Evolutionary conservation across 139 green algal genomes (phyloP).

Genomic region (Desmodesmus armatus): DNA sequence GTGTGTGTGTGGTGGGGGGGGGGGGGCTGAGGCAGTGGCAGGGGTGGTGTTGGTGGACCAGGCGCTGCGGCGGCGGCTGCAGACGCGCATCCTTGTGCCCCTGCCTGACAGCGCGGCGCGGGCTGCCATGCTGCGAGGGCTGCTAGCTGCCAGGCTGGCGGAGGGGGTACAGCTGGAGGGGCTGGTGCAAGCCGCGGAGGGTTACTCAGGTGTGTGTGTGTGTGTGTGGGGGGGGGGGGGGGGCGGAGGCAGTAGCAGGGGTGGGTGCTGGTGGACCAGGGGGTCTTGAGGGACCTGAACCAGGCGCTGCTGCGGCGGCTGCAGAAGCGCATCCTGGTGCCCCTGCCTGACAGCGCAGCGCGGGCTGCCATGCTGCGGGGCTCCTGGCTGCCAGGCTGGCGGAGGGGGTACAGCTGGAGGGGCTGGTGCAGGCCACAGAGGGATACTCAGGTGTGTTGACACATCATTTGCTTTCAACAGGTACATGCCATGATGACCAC

Average conservation of each 20-base stretch:
- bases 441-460: slow-evolving; percentile 56
- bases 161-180: slow-evolving; percentile 46
- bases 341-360: slow-evolving; percentile 77
- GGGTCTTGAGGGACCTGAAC: background rate
- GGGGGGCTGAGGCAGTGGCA: no score
- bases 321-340: slow-evolving; percentile 97
- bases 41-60: no score
- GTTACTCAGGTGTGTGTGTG: slow-evolving; percentile 58
- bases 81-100: slow-evolving; percentile 97
- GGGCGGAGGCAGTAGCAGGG: background rate
- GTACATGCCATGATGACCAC: no score
- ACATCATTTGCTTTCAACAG: background rate
- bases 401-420: slow-evolving; percentile 45
- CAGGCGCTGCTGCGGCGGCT: slow-evolving; percentile 90
- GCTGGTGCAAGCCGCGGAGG: slow-evolving; percentile 54
- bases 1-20: no score
- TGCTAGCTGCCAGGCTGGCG: slow-evolving; percentile 51
- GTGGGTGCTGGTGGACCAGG: background rate
- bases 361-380: slow-evolving; percentile 78
- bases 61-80: slow-evolving; percentile 87
- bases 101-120: slow-evolving; percentile 80
- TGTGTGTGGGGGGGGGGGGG: no score
- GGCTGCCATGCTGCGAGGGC: slow-evolving; percentile 73
- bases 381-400: slow-evolving; percentile 52
- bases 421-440: slow-evolving; percentile 53